These are phyloP conservation scores for Bimuria novae-zelandiae DNA, from an alignment of 2,329 filamentous ascomycete species.

Conservation along the genomic window DNA sequence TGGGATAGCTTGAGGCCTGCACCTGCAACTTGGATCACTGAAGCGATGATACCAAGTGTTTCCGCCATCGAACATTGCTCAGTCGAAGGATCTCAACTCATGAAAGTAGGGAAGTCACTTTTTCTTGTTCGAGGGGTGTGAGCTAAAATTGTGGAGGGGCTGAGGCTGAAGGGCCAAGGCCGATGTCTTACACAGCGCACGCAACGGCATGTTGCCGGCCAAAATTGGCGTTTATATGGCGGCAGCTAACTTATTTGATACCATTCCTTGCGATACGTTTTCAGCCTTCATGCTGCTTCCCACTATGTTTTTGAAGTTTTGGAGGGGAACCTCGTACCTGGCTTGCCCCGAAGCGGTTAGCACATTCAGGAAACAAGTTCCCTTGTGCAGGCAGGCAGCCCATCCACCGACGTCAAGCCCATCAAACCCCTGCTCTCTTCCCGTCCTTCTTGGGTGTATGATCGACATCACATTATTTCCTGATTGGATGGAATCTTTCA, in stretches of 20 bases:
- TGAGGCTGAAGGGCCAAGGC: no score
- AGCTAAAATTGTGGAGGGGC: no score
- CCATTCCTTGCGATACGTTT: no score
- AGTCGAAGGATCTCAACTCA: no score
- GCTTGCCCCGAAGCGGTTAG: not conserved
- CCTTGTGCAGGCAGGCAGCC: not conserved
- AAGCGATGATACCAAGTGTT: constrained; percentile 30
- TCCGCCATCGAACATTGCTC: constrained; percentile 29
- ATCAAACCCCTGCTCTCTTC: not conserved
- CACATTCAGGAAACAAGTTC: not conserved
- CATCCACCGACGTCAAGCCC: constrained; percentile 5
- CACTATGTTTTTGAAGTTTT: no score
- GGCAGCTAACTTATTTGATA: no score
- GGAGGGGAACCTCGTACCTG: not conserved
- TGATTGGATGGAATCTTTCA: not conserved
- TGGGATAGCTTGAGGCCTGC: constrained; percentile 36
- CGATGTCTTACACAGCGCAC: no score
- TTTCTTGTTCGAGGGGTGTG: no score
- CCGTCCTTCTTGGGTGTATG: not conserved
- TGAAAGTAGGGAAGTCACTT: no score
- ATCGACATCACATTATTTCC: not conserved
- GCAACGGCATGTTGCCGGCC: no score
- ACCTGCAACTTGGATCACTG: constrained; percentile 37
- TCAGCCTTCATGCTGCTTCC: no score
- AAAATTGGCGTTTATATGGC: no score